Percentiles rank a stretch among this genome's conserved stretches.
These are phyloP conservation scores for Xylariaceae sp. DNA, from an alignment of 2,329 filamentous ascomycete genomes.

Conservation along the genomic window DNA sequence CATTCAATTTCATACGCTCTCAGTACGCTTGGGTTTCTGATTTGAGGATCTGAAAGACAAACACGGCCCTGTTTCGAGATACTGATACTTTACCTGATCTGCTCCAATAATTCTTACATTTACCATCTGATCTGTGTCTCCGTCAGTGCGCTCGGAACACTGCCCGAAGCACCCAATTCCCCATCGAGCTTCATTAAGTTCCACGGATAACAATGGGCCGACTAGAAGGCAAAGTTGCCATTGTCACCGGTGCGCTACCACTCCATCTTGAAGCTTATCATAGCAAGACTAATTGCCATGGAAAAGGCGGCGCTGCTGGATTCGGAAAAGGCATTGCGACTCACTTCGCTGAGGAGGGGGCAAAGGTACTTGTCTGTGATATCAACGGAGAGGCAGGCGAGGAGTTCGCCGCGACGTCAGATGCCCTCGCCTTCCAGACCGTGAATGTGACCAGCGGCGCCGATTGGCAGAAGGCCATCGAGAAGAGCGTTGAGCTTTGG, in stretches of 20 bases:
- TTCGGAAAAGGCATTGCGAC: conserved; percentile 60
- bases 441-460: conserved; percentile 47
- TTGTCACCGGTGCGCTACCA: conserved; percentile 32
- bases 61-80: too few species aligned
- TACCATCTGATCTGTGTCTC: too few species aligned
- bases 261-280: too few species aligned
- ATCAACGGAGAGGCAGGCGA: conserved; percentile 50
- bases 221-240: conserved; percentile 37
- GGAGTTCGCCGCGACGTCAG: conserved; percentile 33
- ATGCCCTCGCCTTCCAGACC: conserved; percentile 28
- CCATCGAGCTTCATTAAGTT: too few species aligned
- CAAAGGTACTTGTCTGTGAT: conserved; percentile 58
- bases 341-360: conserved; percentile 56
- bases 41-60: too few species aligned
- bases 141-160: too few species aligned
- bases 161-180: too few species aligned
- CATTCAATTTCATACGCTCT: too few species aligned
- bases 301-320: conserved; percentile 51
- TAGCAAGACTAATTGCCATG: too few species aligned
- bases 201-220: neutral
- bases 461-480: conserved; percentile 50
- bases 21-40: too few species aligned
- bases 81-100: too few species aligned
- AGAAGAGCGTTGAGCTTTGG: conserved; percentile 39
- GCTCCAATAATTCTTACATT: neutral